Evolutionary conservation across 192 early-diverging fungal species (phyloP).

Genomic region (Mortierella alpina): DNA sequence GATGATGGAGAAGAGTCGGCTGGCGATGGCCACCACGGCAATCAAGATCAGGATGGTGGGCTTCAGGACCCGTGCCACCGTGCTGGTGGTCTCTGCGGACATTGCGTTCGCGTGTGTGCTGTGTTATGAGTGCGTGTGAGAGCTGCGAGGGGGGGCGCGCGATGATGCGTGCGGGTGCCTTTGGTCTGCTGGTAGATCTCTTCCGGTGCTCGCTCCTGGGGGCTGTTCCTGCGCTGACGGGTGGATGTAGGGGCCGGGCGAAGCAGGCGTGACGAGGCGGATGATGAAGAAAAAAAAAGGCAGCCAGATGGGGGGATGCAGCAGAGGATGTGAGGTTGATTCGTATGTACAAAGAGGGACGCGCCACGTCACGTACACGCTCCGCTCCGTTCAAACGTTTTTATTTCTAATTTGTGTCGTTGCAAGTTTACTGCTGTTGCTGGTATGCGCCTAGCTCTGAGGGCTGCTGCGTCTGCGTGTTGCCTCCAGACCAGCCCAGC

Average conservation of each 20-base stretch:
- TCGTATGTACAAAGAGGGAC: background rate
- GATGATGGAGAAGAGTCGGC: slow-evolving; percentile 96
- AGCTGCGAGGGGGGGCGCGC: background rate
- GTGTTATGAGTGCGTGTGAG: background rate
- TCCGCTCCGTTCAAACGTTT: background rate
- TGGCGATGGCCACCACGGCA: slow-evolving; percentile 85
- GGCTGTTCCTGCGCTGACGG: background rate
- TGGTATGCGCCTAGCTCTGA: background rate
- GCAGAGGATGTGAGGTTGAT: background rate
- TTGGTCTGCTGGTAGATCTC: background rate
- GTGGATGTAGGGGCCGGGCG: too few species aligned
- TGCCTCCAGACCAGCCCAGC: slow-evolving; percentile 41
- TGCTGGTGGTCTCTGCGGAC: slow-evolving; percentile 47
- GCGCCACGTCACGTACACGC: background rate
- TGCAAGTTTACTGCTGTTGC: background rate
- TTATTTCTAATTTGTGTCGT: slow-evolving; percentile 3
- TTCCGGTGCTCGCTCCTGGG: background rate
- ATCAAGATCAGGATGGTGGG: slow-evolving; percentile 91
- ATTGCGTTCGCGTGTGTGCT: slow-evolving; percentile 7
- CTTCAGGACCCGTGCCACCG: slow-evolving; percentile 70
- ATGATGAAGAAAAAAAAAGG: background rate
- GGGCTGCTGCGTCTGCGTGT: slow-evolving; percentile 2
- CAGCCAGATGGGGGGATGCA: background rate
- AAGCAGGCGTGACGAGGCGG: too few species aligned
- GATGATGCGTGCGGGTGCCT: background rate